Evolutionary conservation across 371 early-diverging fungal genomes (phyloP), one percentile per base, ranked within the genome.

Genomic region (Lichtheimia corymbifera): DNA sequence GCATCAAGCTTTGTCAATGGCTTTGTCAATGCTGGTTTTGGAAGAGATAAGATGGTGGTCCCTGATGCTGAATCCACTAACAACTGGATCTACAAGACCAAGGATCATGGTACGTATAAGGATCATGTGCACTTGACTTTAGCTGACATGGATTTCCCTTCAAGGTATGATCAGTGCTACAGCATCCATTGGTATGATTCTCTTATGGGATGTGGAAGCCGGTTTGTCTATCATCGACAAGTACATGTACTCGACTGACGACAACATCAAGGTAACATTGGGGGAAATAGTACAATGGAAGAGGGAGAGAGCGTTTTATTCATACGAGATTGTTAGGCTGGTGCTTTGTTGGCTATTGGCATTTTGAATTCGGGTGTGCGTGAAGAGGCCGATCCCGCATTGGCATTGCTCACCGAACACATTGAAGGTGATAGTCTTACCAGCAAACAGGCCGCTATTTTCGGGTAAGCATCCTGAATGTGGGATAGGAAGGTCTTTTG

Each of bases 1-100:
- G 93, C 99, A 0, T 92, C 96, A 27, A 93, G 96, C 4, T 96
- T 97, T 83, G 98, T 98, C 42, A 98, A 98, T 71, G 98, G 95
- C 0, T 97, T 98, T 82, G 95, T 98, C 54, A 98, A 98, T 70
- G 95, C 93, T 42, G 98, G 96, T 9, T 98, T 96, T 72, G 91
- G 95, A 52, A 89, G 80, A 20, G 99, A 98, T 68, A 97, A 95
- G 79, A 86, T 98, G 51, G 87, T 96, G 84, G 83, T 89, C 50
- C 82, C 83, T 9, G 82, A 85, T 40, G 91, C 88, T 35, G 93
- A 95, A n/a, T 82, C 82, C 11, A 80, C 79, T 27, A 85, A 83
- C 59, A 76, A 75, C 47, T 97, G 97, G 97, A 93, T 98, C 57
- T 95, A 92, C 83, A 97, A 97, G 82, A 97, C 96, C 80, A 97